These are phyloP conservation scores for Corymbia maculata DNA, from an alignment of 345 rosid genomes.

Conservation along the genomic window DNA sequence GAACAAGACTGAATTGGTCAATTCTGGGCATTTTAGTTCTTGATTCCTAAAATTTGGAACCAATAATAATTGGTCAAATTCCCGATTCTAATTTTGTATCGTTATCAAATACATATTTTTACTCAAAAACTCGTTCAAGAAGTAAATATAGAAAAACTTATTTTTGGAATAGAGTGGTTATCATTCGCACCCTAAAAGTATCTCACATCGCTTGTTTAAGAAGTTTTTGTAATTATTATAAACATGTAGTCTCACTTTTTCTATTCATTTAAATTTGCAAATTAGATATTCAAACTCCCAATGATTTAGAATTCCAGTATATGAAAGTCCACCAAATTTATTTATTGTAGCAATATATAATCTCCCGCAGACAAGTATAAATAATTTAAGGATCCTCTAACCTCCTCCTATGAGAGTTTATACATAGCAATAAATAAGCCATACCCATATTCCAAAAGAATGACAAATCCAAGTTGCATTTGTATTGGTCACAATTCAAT, in stretches of 20 bases:
- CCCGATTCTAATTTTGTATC: background rate
- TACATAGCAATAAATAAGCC: background rate
- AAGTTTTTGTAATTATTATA: background rate
- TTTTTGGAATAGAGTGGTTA: too few species aligned
- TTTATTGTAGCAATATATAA: background rate
- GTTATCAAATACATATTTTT: too few species aligned
- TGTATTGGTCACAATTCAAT: background rate
- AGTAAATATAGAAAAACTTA: too few species aligned
- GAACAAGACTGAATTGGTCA: background rate
- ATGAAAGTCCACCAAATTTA: background rate
- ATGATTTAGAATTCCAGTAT: background rate
- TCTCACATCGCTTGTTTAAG: background rate
- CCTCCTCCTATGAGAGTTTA: background rate
- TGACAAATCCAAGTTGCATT: background rate
- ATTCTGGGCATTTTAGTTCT: accelerated
- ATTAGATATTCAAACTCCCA: background rate
- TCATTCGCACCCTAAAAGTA: background rate
- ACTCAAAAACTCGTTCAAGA: too few species aligned
- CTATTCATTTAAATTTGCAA: background rate
- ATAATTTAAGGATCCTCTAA: background rate
- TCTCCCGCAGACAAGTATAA: background rate
- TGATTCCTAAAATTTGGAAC: background rate
- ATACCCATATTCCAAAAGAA: background rate
- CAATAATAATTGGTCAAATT: background rate
- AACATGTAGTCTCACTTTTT: background rate